Evolutionary conservation across 1,139 yeast species (phyloP).

Genomic region (Geotrichum fermentans): DNA sequence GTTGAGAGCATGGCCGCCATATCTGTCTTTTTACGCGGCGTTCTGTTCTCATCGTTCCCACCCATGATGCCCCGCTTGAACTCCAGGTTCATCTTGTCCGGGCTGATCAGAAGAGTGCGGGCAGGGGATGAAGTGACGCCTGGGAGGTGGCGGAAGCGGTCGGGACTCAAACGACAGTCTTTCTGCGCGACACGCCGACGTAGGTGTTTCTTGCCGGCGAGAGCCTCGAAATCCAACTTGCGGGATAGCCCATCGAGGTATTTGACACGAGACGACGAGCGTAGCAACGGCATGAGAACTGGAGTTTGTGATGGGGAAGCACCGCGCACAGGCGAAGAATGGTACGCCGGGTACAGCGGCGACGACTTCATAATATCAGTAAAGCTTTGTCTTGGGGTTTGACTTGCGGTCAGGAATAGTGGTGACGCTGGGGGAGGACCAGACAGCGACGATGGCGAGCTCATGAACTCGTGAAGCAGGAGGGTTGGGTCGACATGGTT

Average conservation of each 20-base stretch:
- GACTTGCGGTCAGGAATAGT: background rate
- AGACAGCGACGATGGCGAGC: background rate
- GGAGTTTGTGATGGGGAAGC: constrained; percentile 2
- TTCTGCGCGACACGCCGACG: background rate
- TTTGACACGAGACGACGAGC: background rate
- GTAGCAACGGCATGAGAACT: background rate
- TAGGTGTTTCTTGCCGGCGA: constrained; percentile 1
- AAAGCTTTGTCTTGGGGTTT: constrained; percentile 4
- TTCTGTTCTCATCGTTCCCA: background rate
- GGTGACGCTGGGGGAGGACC: background rate
- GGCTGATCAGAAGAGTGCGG: background rate
- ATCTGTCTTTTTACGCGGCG: background rate
- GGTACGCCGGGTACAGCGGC: constrained; percentile 12
- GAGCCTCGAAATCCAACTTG: constrained; percentile 15
- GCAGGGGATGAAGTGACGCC: background rate
- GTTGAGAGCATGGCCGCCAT: background rate
- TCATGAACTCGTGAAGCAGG: background rate
- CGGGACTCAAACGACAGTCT: background rate
- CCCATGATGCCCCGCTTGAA: constrained; percentile 2
- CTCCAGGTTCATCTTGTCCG: background rate
- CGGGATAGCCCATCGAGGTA: background rate
- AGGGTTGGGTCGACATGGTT: constrained; percentile 1
- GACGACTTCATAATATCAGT: constrained; percentile 13
- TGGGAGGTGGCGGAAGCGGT: background rate
- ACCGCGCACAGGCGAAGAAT: constrained; percentile 11